phyloP scores from a whole-genome alignment of 176 grass and related monocot species.

The barley (Hordeum vulgare) region MorexV3_pseudomolecules_assembly NC_058523.1:346835915-346836414 shows the following conservation, averaged over 20 bases:
- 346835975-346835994: neutral
- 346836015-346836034: neutral
- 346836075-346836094: neutral
- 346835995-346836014: neutral
- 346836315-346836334: neutral
- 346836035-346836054: neutral
- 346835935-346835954: neutral
- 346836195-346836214: neutral
- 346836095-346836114: neutral
- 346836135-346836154: neutral
- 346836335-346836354: neutral
- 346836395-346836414: neutral
- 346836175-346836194: neutral
- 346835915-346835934: neutral
- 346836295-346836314: too few species aligned
- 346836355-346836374: neutral
- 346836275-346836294: neutral
- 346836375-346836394: neutral
- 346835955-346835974: neutral
- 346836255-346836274: neutral
- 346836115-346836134: neutral
- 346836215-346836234: neutral
- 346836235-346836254: neutral
- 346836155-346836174: neutral
- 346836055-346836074: neutral